phyloP scores from a whole-genome alignment of 768 basidiomycete genomes.

The Macrocybe gigantea region DNA sequence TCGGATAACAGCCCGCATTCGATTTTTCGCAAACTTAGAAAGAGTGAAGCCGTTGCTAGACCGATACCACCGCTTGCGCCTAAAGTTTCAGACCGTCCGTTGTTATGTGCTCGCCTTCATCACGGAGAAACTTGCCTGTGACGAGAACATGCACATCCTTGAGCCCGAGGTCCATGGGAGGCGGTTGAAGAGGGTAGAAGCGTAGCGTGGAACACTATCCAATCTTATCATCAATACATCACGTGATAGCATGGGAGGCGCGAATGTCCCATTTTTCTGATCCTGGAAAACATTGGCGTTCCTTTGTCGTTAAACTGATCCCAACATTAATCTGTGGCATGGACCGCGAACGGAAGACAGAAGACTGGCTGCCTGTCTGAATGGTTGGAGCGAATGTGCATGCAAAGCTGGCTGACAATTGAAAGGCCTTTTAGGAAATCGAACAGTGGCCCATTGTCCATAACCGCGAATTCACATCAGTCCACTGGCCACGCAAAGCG shows the following conservation, averaged over 20 bases:
- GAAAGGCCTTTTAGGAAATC: too few species aligned
- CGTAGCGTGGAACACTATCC: background rate
- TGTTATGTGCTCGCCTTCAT: background rate
- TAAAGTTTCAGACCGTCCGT: conserved; percentile 12
- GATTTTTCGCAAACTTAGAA: conserved; percentile 39
- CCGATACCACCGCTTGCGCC: conserved; percentile 79
- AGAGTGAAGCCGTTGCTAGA: conserved; percentile 50
- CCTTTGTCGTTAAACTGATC: too few species aligned
- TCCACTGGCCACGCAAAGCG: too few species aligned
- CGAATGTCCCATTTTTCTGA: too few species aligned
- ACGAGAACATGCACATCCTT: conserved; percentile 60
- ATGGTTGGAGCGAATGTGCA: conserved; percentile 3
- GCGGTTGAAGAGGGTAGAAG: background rate
- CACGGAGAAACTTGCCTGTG: conserved; percentile 41
- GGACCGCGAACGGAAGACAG: too few species aligned
- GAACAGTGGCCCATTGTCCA: too few species aligned
- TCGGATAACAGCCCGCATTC: background rate
- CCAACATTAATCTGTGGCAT: too few species aligned
- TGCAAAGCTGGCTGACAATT: too few species aligned
- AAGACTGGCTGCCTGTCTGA: background rate
- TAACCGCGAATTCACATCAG: too few species aligned
- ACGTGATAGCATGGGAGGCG: too few species aligned
- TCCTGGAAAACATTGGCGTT: too few species aligned
- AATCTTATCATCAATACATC: too few species aligned
- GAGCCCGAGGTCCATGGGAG: conserved; percentile 47